Base-by-base conservation (phyloP, 192 early-diverging fungal species). In the Powellomyces hirtus region DNA sequence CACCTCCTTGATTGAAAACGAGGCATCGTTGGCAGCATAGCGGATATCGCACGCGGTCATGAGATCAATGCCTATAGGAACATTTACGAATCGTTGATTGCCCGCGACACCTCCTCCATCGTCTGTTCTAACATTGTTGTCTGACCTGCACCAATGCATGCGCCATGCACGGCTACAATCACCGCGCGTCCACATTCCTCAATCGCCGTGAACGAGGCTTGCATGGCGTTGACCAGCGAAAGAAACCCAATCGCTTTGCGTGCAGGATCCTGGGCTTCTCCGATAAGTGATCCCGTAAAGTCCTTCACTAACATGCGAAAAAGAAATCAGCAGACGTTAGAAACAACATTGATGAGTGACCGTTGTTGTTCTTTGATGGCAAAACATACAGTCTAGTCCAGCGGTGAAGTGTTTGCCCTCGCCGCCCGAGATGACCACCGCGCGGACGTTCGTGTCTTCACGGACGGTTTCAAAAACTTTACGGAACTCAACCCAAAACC, bases 1-100 rank as follows among this genome's bases (percentile, higher is more conserved):
- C 20, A 96, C 92, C 80, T 97, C 90, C 80, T 94, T 94, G 38
- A 96, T 88, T 40, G 85, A 83, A 75, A 96, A 98, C 62, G 78
- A 83, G 6, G 93, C 81, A 58, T 94, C 92, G 65, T 84, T 75
- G 38, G 86, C 75, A 64, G 87, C 88, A 63, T 89, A 85, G 51
- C 97, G 88, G 27, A 98, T 91, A 68, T 98, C 97, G 77, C 94
- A 95, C 0, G 97, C 95, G 13, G 92, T 89, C 14, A 91, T 86
- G 52, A 96, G 71, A 71, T 96, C 94, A 45, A 98, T 87, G 18
- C 92, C 69, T 71, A 31, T 88, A 31, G 42, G 4, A 24, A 44
- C 30, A 26, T 2, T 13, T 14, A 2, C 2, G 58, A 36, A 10
- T 1, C 7, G 18, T 20, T 18, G 38, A 1, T 8, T 10, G 13